Evolutionary conservation across 495 filamentous ascomycete species (phyloP).

Genomic region (Neurospora intermedia): DNA sequence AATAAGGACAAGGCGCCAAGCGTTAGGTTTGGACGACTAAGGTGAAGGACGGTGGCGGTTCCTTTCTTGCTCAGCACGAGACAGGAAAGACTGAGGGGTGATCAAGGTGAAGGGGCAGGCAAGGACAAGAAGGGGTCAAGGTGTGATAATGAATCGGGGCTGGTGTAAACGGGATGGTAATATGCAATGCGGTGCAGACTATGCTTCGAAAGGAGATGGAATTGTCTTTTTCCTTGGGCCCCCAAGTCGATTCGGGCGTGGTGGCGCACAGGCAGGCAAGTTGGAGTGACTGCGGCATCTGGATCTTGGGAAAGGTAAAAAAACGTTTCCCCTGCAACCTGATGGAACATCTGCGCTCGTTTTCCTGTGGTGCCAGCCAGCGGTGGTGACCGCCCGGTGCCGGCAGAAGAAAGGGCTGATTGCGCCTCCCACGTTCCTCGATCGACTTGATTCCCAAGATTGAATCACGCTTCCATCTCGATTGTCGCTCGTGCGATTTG

Average conservation of each 20-base stretch:
- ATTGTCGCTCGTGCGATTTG: neutral
- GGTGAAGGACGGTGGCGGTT: neutral
- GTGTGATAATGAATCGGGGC: neutral
- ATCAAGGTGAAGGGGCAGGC: neutral
- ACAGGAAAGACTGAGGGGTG: neutral
- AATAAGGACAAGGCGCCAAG: neutral
- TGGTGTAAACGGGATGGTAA: neutral
- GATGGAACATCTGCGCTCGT: neutral
- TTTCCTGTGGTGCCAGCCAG: neutral
- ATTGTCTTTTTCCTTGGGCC: conserved; percentile 4
- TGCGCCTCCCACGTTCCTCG: neutral
- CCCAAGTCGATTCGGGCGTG: conserved; percentile 4
- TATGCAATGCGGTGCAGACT: neutral
- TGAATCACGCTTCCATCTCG: neutral
- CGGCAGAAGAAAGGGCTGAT: neutral
- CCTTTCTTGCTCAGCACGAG: neutral
- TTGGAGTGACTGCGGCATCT: conserved; percentile 2
- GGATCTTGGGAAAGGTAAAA: conserved; percentile 8
- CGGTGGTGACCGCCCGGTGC: neutral
- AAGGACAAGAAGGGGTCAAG: neutral
- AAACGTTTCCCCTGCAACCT: conserved; percentile 13
- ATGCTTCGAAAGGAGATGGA: neutral
- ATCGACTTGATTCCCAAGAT: neutral
- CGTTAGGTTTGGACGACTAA: neutral
- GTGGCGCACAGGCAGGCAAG: conserved; percentile 1